phyloP scores from a whole-genome alignment of 1,284 basidiomycete genomes.

The Irpex sp. region DNA sequence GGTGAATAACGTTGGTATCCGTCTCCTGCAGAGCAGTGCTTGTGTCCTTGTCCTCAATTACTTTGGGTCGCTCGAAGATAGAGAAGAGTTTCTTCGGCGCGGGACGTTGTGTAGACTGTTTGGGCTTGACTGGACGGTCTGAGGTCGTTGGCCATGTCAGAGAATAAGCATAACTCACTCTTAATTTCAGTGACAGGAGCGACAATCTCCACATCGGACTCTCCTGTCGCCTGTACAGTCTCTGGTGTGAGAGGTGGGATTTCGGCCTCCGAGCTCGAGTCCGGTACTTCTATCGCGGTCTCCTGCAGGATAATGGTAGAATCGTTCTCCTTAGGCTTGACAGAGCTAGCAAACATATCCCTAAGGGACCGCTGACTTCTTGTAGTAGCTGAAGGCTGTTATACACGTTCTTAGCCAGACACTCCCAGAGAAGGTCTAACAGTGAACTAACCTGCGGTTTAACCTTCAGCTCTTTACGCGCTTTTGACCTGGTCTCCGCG shows the following conservation, averaged over 20 bases:
- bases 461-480: neutral
- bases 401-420: neutral
- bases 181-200: neutral
- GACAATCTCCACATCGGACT: neutral
- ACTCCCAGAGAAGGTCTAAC: neutral
- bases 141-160: neutral
- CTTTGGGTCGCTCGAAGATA: constrained; percentile 9
- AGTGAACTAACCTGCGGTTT: constrained; percentile 5
- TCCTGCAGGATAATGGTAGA: neutral
- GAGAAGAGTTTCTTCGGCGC: constrained; percentile 10
- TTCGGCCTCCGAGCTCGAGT: neutral
- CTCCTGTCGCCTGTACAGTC: neutral
- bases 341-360: constrained; percentile 13
- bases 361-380: constrained; percentile 9
- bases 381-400: neutral
- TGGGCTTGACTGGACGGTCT: neutral
- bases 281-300: neutral
- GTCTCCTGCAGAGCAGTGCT: neutral
- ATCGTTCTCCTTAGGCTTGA: neutral
- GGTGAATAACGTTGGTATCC: neutral
- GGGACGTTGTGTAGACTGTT: neutral
- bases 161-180: neutral
- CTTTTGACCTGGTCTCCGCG: constrained; percentile 5
- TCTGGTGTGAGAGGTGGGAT: neutral
- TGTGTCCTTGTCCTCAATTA: neutral